Conservation (phyloP, 2,329 filamentous ascomycete genomes). For the Chrysosporium keratinophilum region DNA sequence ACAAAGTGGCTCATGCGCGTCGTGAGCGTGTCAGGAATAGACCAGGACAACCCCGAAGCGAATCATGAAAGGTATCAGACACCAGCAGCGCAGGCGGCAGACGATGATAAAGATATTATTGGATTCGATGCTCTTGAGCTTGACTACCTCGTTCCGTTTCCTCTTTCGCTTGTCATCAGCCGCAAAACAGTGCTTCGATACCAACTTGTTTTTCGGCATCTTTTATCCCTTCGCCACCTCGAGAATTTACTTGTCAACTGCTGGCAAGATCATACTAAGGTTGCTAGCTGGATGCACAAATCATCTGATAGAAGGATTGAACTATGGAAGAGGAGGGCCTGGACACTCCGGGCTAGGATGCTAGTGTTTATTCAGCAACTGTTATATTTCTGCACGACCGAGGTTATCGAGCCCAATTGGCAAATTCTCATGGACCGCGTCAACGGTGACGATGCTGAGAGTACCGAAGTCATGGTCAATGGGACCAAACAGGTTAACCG, state of each 20-base stretch:
- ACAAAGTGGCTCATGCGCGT: constrained; percentile 93
- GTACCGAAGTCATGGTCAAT: constrained; percentile 29
- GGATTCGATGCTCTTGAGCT: constrained; percentile 90
- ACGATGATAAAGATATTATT: constrained; percentile 70
- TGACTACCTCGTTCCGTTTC: constrained; percentile 90
- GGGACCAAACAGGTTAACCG: constrained; percentile 47
- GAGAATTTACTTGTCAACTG: constrained; percentile 76
- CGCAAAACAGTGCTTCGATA: constrained; percentile 95
- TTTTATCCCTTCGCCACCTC: constrained; percentile 78
- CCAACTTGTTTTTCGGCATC: constrained; percentile 88
- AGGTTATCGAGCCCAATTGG: constrained; percentile 98
- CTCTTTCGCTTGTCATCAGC: constrained; percentile 87
- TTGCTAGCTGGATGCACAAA: constrained; percentile 69
- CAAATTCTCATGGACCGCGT: constrained; percentile 81
- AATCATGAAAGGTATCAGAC: constrained; percentile 62
- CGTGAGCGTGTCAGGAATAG: constrained; percentile 90
- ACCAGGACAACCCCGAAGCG: constrained; percentile 60
- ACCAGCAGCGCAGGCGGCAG: constrained; percentile 53
- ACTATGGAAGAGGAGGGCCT: constrained; percentile 84
- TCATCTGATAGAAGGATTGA: constrained; percentile 65
- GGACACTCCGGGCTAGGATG: constrained; percentile 88
- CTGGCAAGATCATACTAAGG: constrained; percentile 83
- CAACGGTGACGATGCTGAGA: constrained; percentile 44
- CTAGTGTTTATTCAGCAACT: constrained; percentile 94
- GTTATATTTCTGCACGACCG: constrained; percentile 90